These are phyloP conservation scores for Backusella australiensis DNA, from an alignment of 192 early-diverging fungal species.

Conservation along the genomic window DNA sequence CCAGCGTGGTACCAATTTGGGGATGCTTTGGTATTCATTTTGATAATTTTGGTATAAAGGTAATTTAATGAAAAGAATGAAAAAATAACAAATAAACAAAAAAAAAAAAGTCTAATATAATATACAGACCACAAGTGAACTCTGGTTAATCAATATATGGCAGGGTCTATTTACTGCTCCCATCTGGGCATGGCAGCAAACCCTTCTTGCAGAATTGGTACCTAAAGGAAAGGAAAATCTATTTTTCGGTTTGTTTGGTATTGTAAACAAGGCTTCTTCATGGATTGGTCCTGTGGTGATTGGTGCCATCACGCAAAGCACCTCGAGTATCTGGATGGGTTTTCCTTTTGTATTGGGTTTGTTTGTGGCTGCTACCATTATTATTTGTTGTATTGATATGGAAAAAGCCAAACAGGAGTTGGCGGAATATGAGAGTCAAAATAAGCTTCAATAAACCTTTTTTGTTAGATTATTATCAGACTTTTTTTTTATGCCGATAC, in stretches of 20 bases:
- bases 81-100: neutral
- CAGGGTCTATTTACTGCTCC: conserved; percentile 66
- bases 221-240: conserved; percentile 40
- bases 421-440: conserved; percentile 2
- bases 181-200: conserved; percentile 44
- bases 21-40: conserved; percentile 41
- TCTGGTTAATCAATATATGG: conserved; percentile 56
- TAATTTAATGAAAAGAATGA: neutral
- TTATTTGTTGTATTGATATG: conserved; percentile 22
- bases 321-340: conserved; percentile 24
- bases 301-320: conserved; percentile 28
- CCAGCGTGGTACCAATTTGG: conserved; percentile 36
- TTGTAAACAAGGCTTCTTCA: conserved; percentile 37
- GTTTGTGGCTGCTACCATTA: conserved; percentile 8
- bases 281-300: conserved; percentile 41
- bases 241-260: conserved; percentile 46
- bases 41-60: conserved; percentile 48
- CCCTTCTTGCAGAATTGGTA: conserved; percentile 39
- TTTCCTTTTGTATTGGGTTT: conserved; percentile 18
- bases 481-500: neutral
- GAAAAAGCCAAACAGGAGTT: conserved; percentile 20
- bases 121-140: conserved; percentile 42
- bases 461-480: neutral
- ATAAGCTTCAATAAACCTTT: neutral
- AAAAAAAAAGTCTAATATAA: neutral